Evolutionary conservation across 352 stramenopile species (phyloP).

Genomic region (Phytophthora citricola): DNA sequence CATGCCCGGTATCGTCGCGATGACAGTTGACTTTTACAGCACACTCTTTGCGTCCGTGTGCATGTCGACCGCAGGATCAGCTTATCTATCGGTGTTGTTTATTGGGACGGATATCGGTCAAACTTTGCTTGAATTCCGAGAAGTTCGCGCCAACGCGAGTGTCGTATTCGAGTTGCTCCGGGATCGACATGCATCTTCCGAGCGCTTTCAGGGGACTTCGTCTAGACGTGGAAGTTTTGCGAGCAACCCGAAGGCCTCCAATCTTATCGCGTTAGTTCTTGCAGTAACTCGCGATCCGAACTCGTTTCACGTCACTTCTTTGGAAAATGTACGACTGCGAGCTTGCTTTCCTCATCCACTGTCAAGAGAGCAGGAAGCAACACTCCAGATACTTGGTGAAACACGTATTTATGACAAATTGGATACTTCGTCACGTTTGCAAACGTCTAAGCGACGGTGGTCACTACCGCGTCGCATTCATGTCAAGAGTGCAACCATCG

Average conservation of each 20-base stretch:
- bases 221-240: not conserved
- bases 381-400: not conserved
- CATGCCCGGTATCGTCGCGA: not conserved
- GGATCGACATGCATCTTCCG: conserved; percentile 1
- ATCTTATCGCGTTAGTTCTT: not conserved
- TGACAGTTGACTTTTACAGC: conserved; percentile 1
- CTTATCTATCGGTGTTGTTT: conserved; percentile 4
- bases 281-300: conserved; percentile 7
- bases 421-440: not conserved
- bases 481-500: not conserved
- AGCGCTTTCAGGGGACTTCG: not conserved
- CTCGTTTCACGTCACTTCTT: not conserved
- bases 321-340: conserved; percentile 7
- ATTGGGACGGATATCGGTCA: conserved; percentile 10
- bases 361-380: not conserved
- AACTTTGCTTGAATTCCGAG: conserved; percentile 8
- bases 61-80: conserved; percentile 14
- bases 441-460: not conserved
- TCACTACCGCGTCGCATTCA: not conserved
- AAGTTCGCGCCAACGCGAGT: conserved; percentile 12
- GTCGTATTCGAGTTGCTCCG: not conserved
- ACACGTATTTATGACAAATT: not conserved
- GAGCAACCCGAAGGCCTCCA: not conserved
- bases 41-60: conserved; percentile 25
- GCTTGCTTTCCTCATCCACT: conserved; percentile 15